Evolutionary conservation across 1,284 basidiomycete genomes (phyloP).

Genomic region (Cystobasidiaceae sp.): DNA sequence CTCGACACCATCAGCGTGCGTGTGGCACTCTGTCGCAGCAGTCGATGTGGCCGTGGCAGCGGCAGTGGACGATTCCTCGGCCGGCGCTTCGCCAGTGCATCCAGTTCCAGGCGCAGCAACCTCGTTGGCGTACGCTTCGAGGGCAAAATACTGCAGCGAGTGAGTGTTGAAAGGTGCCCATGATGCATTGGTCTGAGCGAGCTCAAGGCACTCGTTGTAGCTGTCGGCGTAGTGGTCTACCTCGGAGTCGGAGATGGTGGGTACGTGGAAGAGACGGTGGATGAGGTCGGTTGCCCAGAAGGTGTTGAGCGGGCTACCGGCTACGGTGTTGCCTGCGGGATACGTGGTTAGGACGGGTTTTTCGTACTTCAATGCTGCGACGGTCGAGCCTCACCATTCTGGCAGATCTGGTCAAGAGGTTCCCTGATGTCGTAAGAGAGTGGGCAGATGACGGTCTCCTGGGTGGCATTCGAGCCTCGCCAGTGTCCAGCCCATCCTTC

Average conservation of each 20-base stretch:
- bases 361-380: neutral
- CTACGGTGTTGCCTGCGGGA: constrained; percentile 47
- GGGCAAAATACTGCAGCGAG: constrained; percentile 45
- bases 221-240: constrained; percentile 48
- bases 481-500: constrained; percentile 49
- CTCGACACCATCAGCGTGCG: constrained; percentile 1
- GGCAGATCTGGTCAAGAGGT: neutral
- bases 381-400: constrained; percentile 5
- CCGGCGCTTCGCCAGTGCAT: constrained; percentile 43
- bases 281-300: constrained; percentile 49
- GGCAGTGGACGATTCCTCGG: constrained; percentile 26
- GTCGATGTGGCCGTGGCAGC: constrained; percentile 28
- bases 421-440: constrained; percentile 32
- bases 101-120: constrained; percentile 45
- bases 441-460: constrained; percentile 48
- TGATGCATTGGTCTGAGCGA: constrained; percentile 46
- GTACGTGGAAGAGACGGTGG: constrained; percentile 49
- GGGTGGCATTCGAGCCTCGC: constrained; percentile 49
- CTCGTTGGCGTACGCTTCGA: constrained; percentile 43
- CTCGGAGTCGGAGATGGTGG: constrained; percentile 43
- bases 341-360: no score
- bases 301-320: constrained; percentile 39
- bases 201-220: constrained; percentile 44
- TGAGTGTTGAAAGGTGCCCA: constrained; percentile 47
- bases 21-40: constrained; percentile 40